Percentiles rank a stretch among this genome's conserved stretches.
Evolutionary conservation across 257 asterid genomes (phyloP).

Genomic region (Salvia miltiorrhiza): DNA sequence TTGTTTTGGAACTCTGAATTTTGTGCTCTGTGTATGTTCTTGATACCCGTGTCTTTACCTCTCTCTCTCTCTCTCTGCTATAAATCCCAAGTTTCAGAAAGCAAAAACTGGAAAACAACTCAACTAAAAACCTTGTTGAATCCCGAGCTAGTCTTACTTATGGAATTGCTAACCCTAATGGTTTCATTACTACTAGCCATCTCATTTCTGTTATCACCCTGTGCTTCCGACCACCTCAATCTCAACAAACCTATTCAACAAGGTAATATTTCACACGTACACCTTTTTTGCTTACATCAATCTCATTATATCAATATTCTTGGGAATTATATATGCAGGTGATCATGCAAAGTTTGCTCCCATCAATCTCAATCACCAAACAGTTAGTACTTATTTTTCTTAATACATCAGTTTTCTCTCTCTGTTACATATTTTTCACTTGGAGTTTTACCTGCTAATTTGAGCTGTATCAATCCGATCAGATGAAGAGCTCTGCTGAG

Average conservation of each 20-base stretch:
- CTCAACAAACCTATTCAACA: constrained; percentile 17
- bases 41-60: constrained; percentile 21
- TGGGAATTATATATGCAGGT: constrained; percentile 25
- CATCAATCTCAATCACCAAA: constrained; percentile 26
- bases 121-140: neutral
- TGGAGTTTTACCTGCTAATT: neutral
- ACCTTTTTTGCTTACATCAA: neutral
- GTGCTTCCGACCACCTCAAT: constrained; percentile 30
- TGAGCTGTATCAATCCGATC: neutral
- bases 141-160: constrained; percentile 2
- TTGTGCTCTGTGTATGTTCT: constrained; percentile 70
- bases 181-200: constrained; percentile 27
- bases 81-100: constrained; percentile 30
- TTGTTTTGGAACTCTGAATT: constrained; percentile 56
- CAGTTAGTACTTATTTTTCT: constrained; percentile 20
- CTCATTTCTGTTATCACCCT: constrained; percentile 31
- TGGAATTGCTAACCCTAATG: constrained; percentile 30
- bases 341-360: constrained; percentile 29
- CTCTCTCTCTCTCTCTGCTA: constrained; percentile 23
- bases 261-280: constrained; percentile 8
- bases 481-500: constrained; percentile 39
- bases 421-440: too few species aligned
- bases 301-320: neutral
- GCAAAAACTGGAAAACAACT: neutral
- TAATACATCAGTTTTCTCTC: neutral